Conservation (phyloP, 345 rosid genomes). For the Brassica cretica region DNA sequence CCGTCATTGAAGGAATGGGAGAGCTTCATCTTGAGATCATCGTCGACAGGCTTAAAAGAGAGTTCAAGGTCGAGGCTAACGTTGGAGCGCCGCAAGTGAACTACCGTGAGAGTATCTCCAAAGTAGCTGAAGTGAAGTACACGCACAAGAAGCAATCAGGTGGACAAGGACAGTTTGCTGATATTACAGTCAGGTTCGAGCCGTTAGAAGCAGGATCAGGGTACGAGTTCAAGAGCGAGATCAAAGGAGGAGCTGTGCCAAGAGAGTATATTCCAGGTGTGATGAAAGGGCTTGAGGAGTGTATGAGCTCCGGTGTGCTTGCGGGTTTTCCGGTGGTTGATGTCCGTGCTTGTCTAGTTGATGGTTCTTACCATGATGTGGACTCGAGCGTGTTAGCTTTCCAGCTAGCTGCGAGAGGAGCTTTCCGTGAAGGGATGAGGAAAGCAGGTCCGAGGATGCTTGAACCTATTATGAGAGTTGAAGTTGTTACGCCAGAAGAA, state of each 20-base stretch:
- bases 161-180: slow-evolving; percentile 98
- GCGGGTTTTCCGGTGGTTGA: slow-evolving; percentile 96
- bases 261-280: slow-evolving; percentile 91
- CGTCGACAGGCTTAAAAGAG: slow-evolving; percentile 92
- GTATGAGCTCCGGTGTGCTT: slow-evolving; percentile 81
- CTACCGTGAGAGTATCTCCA: slow-evolving; percentile 98
- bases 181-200: slow-evolving; percentile 86
- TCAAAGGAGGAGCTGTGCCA: slow-evolving; percentile 96
- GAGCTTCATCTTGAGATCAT: slow-evolving; percentile 98
- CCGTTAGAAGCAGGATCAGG: slow-evolving; percentile 87
- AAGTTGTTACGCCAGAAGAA: slow-evolving; percentile 95
- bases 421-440: slow-evolving; percentile 84
- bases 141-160: slow-evolving; percentile 97
- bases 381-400: slow-evolving; percentile 97
- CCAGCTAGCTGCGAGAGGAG: slow-evolving; percentile 97
- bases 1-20: slow-evolving; percentile 98
- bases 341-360: slow-evolving; percentile 79
- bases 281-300: slow-evolving; percentile 91
- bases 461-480: slow-evolving; percentile 94
- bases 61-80: slow-evolving; percentile 95
- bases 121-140: slow-evolving; percentile 74
- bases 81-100: slow-evolving; percentile 99
- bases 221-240: slow-evolving; percentile 95
- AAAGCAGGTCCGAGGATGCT: slow-evolving; percentile 84
- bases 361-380: slow-evolving; percentile 93